These are phyloP conservation scores for Fusarium temperatum DNA, from an alignment of 2,329 filamentous ascomycete genomes.

Conservation along the genomic window DNA sequence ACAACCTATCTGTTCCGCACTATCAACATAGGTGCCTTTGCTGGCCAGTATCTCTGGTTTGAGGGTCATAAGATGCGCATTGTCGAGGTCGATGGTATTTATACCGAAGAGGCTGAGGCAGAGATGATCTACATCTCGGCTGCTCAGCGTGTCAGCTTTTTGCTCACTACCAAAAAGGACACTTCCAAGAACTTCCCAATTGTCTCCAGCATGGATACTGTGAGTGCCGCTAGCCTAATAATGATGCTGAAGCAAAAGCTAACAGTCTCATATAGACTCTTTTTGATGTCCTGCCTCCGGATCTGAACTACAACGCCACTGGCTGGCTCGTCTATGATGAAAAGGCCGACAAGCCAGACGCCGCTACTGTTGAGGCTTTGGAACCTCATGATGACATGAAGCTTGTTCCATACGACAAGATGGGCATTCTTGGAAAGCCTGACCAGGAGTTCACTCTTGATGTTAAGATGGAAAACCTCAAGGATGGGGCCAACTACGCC, in stretches of 20 bases:
- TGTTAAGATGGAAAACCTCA: constrained; percentile 69
- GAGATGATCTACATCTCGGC: constrained; percentile 72
- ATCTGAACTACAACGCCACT: constrained; percentile 74
- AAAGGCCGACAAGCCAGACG: constrained; percentile 54
- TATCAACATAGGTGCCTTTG: constrained; percentile 78
- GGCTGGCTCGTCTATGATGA: constrained; percentile 70
- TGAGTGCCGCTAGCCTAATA: constrained; percentile 44
- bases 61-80: constrained; percentile 74
- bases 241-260: neutral
- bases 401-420: constrained; percentile 74
- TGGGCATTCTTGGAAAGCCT: constrained; percentile 67
- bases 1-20: constrained; percentile 79
- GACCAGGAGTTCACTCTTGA: constrained; percentile 71
- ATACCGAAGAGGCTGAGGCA: constrained; percentile 67
- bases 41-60: constrained; percentile 72
- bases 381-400: constrained; percentile 78
- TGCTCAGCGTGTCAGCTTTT: constrained; percentile 72
- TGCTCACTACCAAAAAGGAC: constrained; percentile 70
- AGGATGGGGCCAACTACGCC: constrained; percentile 68
- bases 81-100: constrained; percentile 78
- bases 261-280: constrained; percentile 55
- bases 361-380: constrained; percentile 68
- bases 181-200: constrained; percentile 73
- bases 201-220: constrained; percentile 74
- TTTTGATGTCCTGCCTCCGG: constrained; percentile 73